Evolutionary conservation across 345 rosid species (phyloP).

Genomic region (Aurinia saxatilis): DNA sequence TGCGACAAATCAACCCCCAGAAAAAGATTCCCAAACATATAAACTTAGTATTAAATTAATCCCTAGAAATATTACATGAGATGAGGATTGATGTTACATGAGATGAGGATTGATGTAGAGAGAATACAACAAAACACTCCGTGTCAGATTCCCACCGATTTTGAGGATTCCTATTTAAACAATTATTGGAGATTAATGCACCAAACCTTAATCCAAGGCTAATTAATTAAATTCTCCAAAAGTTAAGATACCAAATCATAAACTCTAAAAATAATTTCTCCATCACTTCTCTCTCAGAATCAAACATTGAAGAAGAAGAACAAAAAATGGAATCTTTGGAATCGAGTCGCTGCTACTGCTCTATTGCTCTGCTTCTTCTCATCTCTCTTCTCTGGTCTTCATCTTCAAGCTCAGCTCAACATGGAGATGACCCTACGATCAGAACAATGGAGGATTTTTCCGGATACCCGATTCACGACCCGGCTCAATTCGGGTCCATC

Average conservation of each 20-base stretch:
- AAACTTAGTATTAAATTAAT: not conserved
- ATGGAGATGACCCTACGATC: constrained; percentile 47
- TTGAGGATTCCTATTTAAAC: not conserved
- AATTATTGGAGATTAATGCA: not conserved
- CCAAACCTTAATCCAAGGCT: not conserved
- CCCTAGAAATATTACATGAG: not conserved
- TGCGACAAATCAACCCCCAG: not conserved
- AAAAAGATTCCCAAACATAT: not conserved
- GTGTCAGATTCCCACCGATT: constrained; percentile 23
- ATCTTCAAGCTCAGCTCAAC: constrained; percentile 33
- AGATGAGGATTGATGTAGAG: not conserved
- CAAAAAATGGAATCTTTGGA: constrained; percentile 24
- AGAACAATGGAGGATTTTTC: constrained; percentile 82
- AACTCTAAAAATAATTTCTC: not conserved
- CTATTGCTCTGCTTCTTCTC: constrained; percentile 8
- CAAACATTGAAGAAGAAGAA: not conserved
- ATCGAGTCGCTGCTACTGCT: constrained; percentile 12
- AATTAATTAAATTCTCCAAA: not conserved
- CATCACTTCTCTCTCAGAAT: constrained; percentile 4
- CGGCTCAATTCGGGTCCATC: constrained; percentile 25
- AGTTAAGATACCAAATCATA: not conserved
- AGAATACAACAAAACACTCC: constrained; percentile 1
- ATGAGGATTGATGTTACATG: not conserved
- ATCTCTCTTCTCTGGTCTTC: constrained; percentile 9
- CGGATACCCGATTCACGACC: constrained; percentile 69